Evolutionary conservation across 805 yeast genomes (phyloP).

Genomic region (Zygoascus biomembranicola): DNA sequence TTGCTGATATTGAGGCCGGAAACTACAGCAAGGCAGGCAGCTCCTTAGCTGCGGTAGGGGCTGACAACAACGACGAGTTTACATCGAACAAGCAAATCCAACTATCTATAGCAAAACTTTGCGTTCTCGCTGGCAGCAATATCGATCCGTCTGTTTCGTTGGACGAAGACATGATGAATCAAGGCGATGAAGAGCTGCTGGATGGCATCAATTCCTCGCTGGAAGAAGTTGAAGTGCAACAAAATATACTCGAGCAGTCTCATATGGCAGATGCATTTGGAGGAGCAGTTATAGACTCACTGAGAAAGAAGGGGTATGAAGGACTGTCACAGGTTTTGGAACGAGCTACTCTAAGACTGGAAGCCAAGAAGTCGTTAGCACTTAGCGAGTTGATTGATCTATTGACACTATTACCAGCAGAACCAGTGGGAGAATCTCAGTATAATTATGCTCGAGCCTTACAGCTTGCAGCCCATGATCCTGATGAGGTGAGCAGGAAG

Average conservation of each 20-base stretch:
- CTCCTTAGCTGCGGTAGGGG: constrained; percentile 34
- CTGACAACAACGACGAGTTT: constrained; percentile 28
- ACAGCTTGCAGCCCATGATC: constrained; percentile 34
- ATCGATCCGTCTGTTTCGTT: neutral
- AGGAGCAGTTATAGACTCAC: neutral
- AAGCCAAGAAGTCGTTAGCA: constrained; percentile 33
- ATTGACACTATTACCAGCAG: constrained; percentile 36
- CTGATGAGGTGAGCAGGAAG: constrained; percentile 20
- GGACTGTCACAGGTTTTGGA: constrained; percentile 22
- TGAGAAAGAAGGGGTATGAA: constrained; percentile 12
- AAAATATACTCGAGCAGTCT: constrained; percentile 13
- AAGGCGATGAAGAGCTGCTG: constrained; percentile 22
- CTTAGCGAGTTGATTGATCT: constrained; percentile 43
- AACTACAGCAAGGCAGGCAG: constrained; percentile 44
- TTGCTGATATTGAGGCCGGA: constrained; percentile 47
- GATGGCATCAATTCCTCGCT: constrained; percentile 44
- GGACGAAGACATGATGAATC: constrained; percentile 5
- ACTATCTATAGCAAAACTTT: constrained; percentile 64
- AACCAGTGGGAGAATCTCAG: constrained; percentile 13
- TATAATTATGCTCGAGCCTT: constrained; percentile 40
- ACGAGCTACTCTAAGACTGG: constrained; percentile 26
- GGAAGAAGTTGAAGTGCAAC: constrained; percentile 43
- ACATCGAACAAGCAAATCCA: constrained; percentile 45
- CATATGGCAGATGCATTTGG: neutral
- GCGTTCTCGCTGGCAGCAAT: constrained; percentile 39